Base-by-base conservation (phyloP, 1,139 yeast genomes). In the Suhomyces coccinellae region DNA sequence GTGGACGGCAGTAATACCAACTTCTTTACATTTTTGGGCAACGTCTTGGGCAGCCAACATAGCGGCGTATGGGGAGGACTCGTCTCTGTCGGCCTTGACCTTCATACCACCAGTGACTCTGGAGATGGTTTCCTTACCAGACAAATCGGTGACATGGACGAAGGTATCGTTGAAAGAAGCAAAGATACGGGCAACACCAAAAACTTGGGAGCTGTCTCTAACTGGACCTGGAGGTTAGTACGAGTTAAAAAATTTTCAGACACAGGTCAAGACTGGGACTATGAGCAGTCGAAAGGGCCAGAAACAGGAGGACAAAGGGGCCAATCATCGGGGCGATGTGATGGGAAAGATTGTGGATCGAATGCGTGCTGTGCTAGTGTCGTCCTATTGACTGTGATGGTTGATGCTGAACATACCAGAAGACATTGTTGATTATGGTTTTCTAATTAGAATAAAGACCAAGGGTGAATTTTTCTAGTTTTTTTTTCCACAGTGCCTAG, bases 31-130 rank as follows among this genome's bases (percentile, higher is more conserved):
- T 78, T 87, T 89, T 66, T 77, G 95, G 70, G 99, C 99, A 71
- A 88, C 99, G 71, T 95, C 99, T 83, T 95, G 99, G 62, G 99
- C 99, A 75, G 99, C 99, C 85, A 95, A 87, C 99, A 95, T 95
- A 72, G 98, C 99, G 71, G 99, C 99, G 86, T 95, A 95, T 77
- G 99, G 99, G 62, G 99, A 89, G 58, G 99, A 93, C 85, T 95
- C 99, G 75, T 95, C 99, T 85, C 97, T 90, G 82, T 95, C 99
- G 69, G 99, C 99, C 86, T 95, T 95, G 76, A 95, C 99, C 85
- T 95, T 95, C 99, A 95, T 95, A 84, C 99, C 99, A 85, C 99
- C 99, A 73, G 99, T 95, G 65, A 95, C 97, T 83, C 99, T 90
- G 82, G 97, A 86, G 73, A 95, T 93, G 82, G 99, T 95, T 83